Base-by-base conservation (phyloP, 2,329 filamentous ascomycete genomes). In the Arthrinium phaeospermum region DNA sequence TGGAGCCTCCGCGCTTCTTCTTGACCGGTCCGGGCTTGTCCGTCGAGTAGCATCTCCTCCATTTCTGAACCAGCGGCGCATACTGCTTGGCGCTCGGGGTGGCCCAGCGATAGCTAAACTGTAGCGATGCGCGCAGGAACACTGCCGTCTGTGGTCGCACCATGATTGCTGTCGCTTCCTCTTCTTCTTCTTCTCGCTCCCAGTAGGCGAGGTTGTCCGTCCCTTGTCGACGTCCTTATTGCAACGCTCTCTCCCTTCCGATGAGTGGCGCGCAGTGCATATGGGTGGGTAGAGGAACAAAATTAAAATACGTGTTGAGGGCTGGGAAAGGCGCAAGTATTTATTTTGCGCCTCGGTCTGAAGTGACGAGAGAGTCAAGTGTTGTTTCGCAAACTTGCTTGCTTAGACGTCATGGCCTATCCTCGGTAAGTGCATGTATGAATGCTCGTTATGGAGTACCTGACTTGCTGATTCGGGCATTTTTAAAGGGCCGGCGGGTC, bases 1-100 rank as follows among this genome's bases (percentile, higher is more conserved):
- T 89, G 0, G 86, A 88, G 0, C 75, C 81, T 8, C 80, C 80
- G 4, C 81, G 78, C 16, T 78, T 76, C 74, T 71, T 74, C 41
- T 70, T 71, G 14, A 72, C 67, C 24, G 73, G 70, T n/a, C 67
- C 53, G 5, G 72, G 53, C 22, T 77, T 76, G 16, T 75, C 75
- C 30, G 79, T 77, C 67, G 79, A 79, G 61, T 51, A 75, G 13
- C 12, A 27, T 12, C 41, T 27, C 27, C 67, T 19, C 45, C 70
- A 57, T 24, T 75, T 73, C 70, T 69, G 73, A 14, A 73, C 24
- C 27, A 74, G 76, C 0, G 75, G 75, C 37, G 73, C 70, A 24
- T 61, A 70, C 46, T 47, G 77, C 68, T 71, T 71, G 47, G 72
- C 67, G 37, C 73, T 71, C 41, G 78, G 75, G 14, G 75, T 70